Base-by-base conservation (phyloP, 352 stramenopile species). In the Phytophthora fragariae region DNA sequence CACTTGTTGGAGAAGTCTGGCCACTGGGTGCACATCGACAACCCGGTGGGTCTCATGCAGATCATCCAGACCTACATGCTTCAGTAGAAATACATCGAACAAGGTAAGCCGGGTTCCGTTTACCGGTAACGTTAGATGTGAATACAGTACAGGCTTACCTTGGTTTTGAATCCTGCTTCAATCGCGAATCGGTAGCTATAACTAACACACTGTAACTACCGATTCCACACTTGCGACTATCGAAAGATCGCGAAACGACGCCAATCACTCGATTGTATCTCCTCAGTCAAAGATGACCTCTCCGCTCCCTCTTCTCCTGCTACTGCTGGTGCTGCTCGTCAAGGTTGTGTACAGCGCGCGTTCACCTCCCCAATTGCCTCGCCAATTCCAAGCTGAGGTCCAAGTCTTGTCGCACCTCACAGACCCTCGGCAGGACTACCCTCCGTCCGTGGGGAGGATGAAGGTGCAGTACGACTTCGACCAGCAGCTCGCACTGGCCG, bases 1-100 rank as follows among this genome's bases (percentile, higher is more conserved):
- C 86, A 95, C 63, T 75, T 93, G 64, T 79, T 95, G 49, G 68
- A 70, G 17, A 92, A 93, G 37, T 83, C 87, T 33, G 89, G 87
- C n/a, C 89, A 95, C 68, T 95, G 89, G 89, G 85, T 95, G 67
- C 89, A 95, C 73, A 92, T 95, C 27, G 89, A 95, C 80, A 95
- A 95, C 73, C 86, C 88, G 0, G 57, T 70, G 21, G 89, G 87
- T 7, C 75, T 95, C n/a, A 79, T 95, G 60, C 68, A 88, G 41
- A 84, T 93, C 52, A 84, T 95, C 35, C 68, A 91, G 47, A 68
- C 41, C n/a, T 83, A 76, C 70, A 77, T 74, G 65, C 19, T 82
- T 17, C 14, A 73, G 37, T 76, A 73, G 59, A 65, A 7, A 61
- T 19, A 10, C 41, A 52, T 24, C 29, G 31, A 60, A 37, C 27